Evolutionary conservation across 1,139 yeast genomes (phyloP).

Genomic region (Torulaspora pretoriensis): DNA sequence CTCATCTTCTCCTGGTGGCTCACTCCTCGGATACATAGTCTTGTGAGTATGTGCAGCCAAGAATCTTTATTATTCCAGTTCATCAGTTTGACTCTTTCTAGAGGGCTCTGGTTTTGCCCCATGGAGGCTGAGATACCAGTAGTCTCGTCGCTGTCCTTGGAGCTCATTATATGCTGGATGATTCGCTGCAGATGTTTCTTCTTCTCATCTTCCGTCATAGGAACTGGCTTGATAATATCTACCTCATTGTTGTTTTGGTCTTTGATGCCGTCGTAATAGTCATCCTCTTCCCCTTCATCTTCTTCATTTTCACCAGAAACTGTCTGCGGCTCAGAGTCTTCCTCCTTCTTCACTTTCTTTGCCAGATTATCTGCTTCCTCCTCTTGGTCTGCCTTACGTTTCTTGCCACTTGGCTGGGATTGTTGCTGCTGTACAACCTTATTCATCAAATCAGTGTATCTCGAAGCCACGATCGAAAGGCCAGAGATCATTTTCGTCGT

Average conservation of each 20-base stretch:
- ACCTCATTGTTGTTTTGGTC: slow-evolving; percentile 30
- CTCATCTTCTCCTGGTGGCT: slow-evolving; percentile 42
- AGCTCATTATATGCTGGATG: slow-evolving; percentile 23
- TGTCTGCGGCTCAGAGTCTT: not conserved
- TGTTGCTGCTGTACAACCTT: slow-evolving; percentile 23
- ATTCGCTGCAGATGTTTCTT: slow-evolving; percentile 26
- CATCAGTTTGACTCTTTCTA: slow-evolving; percentile 27
- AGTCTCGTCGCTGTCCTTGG: slow-evolving; percentile 23
- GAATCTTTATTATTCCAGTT: slow-evolving; percentile 41
- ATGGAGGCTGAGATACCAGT: slow-evolving; percentile 24
- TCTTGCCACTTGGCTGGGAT: slow-evolving; percentile 7
- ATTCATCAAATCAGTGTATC: slow-evolving; percentile 47
- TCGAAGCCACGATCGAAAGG: slow-evolving; percentile 58
- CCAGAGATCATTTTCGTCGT: slow-evolving; percentile 59
- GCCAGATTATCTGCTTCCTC: slow-evolving; percentile 10
- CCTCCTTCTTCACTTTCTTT: slow-evolving; percentile 11
- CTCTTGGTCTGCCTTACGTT: slow-evolving; percentile 12
- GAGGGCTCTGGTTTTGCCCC: slow-evolving; percentile 31
- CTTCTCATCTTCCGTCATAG: slow-evolving; percentile 27
- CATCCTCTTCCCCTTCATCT: slow-evolving; percentile 13
- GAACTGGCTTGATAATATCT: slow-evolving; percentile 20
- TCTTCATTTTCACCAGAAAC: slow-evolving; percentile 24
- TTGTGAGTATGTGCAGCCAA: slow-evolving; percentile 71
- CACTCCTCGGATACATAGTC: slow-evolving; percentile 80
- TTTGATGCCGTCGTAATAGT: slow-evolving; percentile 25